Conservation (phyloP, 225 moss, liverwort and hornwort species). For the Physcomitrellopsis africana region DNA sequence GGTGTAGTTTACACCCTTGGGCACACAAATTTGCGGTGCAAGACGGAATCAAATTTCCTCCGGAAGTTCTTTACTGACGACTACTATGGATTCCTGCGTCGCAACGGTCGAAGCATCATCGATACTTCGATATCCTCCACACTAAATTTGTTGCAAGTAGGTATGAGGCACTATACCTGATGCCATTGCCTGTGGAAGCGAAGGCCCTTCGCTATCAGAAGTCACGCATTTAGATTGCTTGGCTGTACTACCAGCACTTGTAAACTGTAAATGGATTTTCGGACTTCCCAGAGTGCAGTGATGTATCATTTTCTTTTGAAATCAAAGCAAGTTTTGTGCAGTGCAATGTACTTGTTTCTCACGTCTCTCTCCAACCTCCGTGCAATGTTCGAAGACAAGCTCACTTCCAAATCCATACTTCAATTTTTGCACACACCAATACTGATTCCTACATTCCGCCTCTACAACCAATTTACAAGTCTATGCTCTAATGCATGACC, state of each 20-base stretch:
- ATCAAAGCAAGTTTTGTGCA: neutral
- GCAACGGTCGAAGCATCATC: conserved; percentile 58
- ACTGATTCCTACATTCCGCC: no score
- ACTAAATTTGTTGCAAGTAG: conserved; percentile 71
- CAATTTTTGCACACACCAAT: no score
- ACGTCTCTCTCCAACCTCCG: neutral
- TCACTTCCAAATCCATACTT: neutral
- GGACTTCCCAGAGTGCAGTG: neutral
- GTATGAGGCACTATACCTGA: conserved; percentile 85
- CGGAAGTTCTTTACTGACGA: conserved; percentile 66
- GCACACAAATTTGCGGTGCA: conserved; percentile 53
- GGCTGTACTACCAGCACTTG: neutral
- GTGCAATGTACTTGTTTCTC: neutral
- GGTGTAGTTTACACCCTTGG: conserved; percentile 80
- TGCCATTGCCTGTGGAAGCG: neutral
- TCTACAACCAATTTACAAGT: neutral
- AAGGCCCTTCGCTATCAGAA: neutral
- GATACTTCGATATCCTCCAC: conserved; percentile 60
- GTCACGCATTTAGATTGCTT: neutral
- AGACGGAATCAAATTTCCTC: conserved; percentile 43
- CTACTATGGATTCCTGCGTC: conserved; percentile 55
- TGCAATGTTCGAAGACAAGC: neutral
- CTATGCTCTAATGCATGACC: neutral
- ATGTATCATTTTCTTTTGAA: conserved; percentile 13
- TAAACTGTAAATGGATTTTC: neutral